phyloP scores from a whole-genome alignment of 1,284 basidiomycete genomes.

The Naganishia sp. region DNA sequence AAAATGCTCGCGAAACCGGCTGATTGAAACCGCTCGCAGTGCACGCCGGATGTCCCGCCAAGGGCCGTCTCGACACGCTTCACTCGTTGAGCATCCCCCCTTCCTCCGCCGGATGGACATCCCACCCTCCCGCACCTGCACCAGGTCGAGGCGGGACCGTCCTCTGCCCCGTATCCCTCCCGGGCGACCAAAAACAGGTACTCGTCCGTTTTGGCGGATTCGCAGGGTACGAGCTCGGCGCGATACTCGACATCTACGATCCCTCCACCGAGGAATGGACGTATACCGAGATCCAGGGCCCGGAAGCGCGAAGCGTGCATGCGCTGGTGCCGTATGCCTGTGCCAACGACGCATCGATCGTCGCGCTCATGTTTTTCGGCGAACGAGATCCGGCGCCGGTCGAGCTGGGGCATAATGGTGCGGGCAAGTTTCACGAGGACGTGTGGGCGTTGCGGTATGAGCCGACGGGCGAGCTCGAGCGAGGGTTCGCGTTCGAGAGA shows the following conservation, averaged over 20 bases:
- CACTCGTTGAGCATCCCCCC: conserved; percentile 38
- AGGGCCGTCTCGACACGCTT: conserved; percentile 38
- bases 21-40: conserved; percentile 27
- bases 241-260: conserved; percentile 38
- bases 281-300: neutral
- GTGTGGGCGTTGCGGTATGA: conserved; percentile 32
- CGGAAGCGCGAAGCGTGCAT: conserved; percentile 32
- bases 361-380: conserved; percentile 39
- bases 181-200: neutral
- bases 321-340: conserved; percentile 28
- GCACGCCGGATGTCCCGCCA: conserved; percentile 46
- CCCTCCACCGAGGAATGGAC: conserved; percentile 1
- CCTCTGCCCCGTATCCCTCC: conserved; percentile 31
- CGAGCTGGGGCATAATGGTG: conserved; percentile 44
- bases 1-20: neutral
- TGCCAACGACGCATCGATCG: neutral
- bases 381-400: conserved; percentile 41
- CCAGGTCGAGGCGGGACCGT: conserved; percentile 46
- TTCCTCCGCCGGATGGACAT: conserved; percentile 32
- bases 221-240: conserved; percentile 32
- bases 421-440: conserved; percentile 42
- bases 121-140: conserved; percentile 39
- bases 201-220: conserved; percentile 30
- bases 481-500: conserved; percentile 24
- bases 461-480: neutral